phyloP scores from a whole-genome alignment of 2,329 filamentous ascomycete species.

The Xylaria sp. region DNA sequence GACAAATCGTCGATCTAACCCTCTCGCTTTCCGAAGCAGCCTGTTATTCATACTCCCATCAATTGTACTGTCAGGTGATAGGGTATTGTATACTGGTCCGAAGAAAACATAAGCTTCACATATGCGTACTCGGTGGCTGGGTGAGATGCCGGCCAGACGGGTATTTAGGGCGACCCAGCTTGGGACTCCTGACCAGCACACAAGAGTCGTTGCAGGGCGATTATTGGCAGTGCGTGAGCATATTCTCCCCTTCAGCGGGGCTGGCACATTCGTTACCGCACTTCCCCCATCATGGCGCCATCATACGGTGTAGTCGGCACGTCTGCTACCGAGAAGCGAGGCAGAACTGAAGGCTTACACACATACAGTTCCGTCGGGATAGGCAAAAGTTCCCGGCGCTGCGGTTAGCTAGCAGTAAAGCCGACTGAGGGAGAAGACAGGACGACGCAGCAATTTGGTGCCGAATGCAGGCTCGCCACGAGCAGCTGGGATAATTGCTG shows the following conservation, averaged over 20 bases:
- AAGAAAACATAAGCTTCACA: neutral
- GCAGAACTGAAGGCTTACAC: conserved; percentile 14
- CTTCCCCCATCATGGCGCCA: neutral
- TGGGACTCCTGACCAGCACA: conserved; percentile 16
- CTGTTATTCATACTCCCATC: conserved; percentile 7
- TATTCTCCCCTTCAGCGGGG: neutral
- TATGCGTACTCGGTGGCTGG: neutral
- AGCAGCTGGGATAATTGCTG: conserved; percentile 26
- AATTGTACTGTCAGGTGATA: neutral
- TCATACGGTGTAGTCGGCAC: conserved; percentile 2
- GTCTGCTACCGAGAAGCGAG: conserved; percentile 8
- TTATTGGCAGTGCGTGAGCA: conserved; percentile 7
- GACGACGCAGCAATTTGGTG: conserved; percentile 20
- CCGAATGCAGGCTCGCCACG: conserved; percentile 31
- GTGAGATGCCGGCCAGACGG: neutral
- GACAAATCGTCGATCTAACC: conserved; percentile 11
- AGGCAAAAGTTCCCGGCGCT: conserved; percentile 22
- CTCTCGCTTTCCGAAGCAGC: conserved; percentile 31
- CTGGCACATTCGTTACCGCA: conserved; percentile 6
- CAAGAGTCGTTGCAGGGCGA: conserved; percentile 3
- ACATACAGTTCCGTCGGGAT: neutral
- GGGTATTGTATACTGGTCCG: conserved; percentile 1
- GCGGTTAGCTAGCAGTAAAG: conserved; percentile 16
- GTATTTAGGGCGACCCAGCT: conserved; percentile 1
- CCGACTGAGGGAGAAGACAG: conserved; percentile 12